Evolutionary conservation across 1,284 basidiomycete genomes (phyloP).

Genomic region (Mycena sp.): DNA sequence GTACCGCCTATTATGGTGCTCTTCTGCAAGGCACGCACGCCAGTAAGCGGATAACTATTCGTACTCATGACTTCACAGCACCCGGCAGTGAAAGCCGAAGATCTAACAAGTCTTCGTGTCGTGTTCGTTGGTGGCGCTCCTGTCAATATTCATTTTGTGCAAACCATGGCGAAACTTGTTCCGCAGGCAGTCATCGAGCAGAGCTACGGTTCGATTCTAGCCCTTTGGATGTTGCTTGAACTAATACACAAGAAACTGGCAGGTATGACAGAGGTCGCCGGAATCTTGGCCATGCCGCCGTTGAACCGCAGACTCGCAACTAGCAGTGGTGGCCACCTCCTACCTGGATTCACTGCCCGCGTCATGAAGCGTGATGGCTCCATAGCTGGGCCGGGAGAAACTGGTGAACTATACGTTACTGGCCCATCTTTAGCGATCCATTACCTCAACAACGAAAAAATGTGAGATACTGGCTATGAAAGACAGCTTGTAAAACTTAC

Average conservation of each 20-base stretch:
- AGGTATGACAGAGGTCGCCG: constrained; percentile 18
- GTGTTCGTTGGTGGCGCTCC: constrained; percentile 10
- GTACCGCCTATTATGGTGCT: constrained; percentile 21
- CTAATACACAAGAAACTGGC: neutral
- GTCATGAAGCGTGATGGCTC: constrained; percentile 66
- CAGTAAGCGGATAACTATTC: too few relatives aligned
- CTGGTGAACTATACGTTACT: constrained; percentile 65
- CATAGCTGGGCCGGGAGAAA: constrained; percentile 58
- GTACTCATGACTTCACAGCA: constrained; percentile 8
- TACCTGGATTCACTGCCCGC: constrained; percentile 59
- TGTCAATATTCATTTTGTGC: neutral
- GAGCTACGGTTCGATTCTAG: too few relatives aligned
- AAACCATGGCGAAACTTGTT: constrained; percentile 7
- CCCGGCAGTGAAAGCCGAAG: constrained; percentile 7
- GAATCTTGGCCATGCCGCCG: constrained; percentile 15
- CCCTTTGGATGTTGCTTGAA: neutral
- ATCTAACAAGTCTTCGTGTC: constrained; percentile 2
- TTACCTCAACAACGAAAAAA: constrained; percentile 62
- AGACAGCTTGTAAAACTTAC: neutral
- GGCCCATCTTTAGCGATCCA: constrained; percentile 61
- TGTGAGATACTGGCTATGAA: constrained; percentile 56
- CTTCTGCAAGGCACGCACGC: constrained; percentile 20
- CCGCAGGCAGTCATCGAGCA: constrained; percentile 16
- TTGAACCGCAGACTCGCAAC: constrained; percentile 12
- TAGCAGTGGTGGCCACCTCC: constrained; percentile 48